A percentile compares a stretch with the other conserved stretches of the same genome.
These are phyloP conservation scores for Phialophora expanda DNA, from an alignment of 2,329 filamentous ascomycete genomes.

Conservation along the genomic window DNA sequence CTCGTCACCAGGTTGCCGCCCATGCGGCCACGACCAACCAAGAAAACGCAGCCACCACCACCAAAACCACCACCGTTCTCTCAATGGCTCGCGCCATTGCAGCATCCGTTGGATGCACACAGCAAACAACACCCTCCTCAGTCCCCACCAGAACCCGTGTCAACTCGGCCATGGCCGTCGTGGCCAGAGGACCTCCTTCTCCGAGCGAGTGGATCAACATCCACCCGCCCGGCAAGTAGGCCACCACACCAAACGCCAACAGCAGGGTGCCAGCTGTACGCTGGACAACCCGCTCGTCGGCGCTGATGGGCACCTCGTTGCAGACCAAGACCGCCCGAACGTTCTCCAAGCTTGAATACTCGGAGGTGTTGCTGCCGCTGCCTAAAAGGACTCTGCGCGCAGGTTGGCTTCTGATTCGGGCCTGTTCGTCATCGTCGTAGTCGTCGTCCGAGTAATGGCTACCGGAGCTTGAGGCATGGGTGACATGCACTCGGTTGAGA, in stretches of 20 bases:
- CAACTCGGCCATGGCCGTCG: conserved; percentile 28
- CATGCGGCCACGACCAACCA: conserved; percentile 27
- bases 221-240: conserved; percentile 32
- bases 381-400: background rate
- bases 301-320: conserved; percentile 9
- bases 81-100: conserved; percentile 29
- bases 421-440: background rate
- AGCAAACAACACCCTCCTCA: conserved; percentile 18
- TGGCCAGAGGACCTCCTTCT: conserved; percentile 23
- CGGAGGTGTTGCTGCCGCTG: background rate
- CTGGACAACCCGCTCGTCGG: conserved; percentile 13
- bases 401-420: background rate
- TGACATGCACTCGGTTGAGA: background rate
- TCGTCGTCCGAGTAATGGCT: background rate
- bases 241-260: conserved; percentile 18
- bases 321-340: conserved; percentile 12
- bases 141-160: conserved; percentile 20
- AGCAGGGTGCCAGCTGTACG: conserved; percentile 28
- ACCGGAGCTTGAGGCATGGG: background rate
- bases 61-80: conserved; percentile 18
- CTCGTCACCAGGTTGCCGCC: conserved; percentile 17
- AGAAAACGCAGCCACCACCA: conserved; percentile 17
- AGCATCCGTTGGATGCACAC: conserved; percentile 28
- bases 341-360: background rate
- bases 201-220: conserved; percentile 31